Evolutionary conservation across 2,329 filamentous ascomycete genomes (phyloP), one percentile per base, ranked within the genome.

Genomic region (Westerdykella aurantiaca): DNA sequence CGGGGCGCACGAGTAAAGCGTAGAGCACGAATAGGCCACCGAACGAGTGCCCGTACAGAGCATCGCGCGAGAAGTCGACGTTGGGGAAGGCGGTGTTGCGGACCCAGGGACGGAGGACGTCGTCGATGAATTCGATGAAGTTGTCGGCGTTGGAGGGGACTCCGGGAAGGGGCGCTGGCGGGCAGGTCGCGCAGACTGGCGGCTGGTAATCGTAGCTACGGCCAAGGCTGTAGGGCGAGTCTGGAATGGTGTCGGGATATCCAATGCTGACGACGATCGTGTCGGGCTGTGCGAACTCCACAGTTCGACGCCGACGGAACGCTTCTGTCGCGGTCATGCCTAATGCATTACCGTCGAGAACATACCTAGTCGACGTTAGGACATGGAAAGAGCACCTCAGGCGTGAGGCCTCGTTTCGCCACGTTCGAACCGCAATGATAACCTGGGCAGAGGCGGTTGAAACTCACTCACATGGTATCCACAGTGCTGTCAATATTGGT

Each of bases 31-130:
- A 76, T 0, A 77, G 57, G 0, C 72, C 75, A 2, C 72, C 73
- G 21, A 73, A 75, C 0, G 73, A 77, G 44, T 77, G 74, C 0
- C 74, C 74, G 34, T 69, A 75, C 1, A 77, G 57, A 0, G 70
- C 74, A 39, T 70, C 71, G 18, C 66, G 64, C 1, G 58, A 54
- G 13, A 67, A 61, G 0, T 47, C 51, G 2, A 65, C 51, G n/a
- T 55, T 57, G 1, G 52, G 60, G 44, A 60, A 72, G 21, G 47
- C 58, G 21, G 46, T 49, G 3, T 50, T 38, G 5, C 46, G 52
- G 22, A 65, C 52, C 60, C 60, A 65, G 2, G 68, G 59, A 41
- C 68, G 67, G 2, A 74, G 59, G 2, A 65, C 58, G 1, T 61
- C 58, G 38, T 70, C 58, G 22, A 76, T 70, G 43, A 74, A 73